Percentiles rank a stretch among this genome's conserved stretches.
phyloP scores from a whole-genome alignment of 495 filamentous ascomycete species.

The Aspergillus coremiiformis region DNA sequence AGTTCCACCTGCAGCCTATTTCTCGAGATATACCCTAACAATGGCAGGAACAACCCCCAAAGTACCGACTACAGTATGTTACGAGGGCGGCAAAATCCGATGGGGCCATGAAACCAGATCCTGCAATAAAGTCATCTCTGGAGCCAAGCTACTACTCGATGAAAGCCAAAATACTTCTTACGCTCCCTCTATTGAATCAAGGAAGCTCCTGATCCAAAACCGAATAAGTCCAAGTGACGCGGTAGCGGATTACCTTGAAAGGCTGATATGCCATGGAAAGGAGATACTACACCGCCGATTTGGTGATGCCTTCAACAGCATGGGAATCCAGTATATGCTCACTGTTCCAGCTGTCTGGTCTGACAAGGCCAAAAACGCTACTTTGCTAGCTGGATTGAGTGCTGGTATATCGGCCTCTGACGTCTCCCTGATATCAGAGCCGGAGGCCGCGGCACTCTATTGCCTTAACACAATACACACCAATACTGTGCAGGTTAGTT shows the following conservation, averaged over 20 bases:
- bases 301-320: conserved; percentile 8
- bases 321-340: conserved; percentile 32
- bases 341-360: conserved; percentile 53
- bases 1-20: background rate
- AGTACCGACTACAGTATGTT: conserved; percentile 42
- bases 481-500: conserved; percentile 16
- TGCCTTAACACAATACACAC: conserved; percentile 32
- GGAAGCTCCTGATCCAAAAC: conserved; percentile 11
- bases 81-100: conserved; percentile 20
- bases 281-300: conserved; percentile 24
- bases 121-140: conserved; percentile 18
- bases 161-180: conserved; percentile 14
- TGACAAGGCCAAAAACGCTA: conserved; percentile 43
- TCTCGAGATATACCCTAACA: background rate
- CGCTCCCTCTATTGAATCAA: conserved; percentile 11
- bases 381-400: conserved; percentile 33
- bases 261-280: conserved; percentile 31
- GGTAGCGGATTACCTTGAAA: conserved; percentile 31
- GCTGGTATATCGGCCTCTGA: conserved; percentile 39
- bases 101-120: conserved; percentile 39
- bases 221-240: conserved; percentile 28
- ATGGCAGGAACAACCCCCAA: conserved; percentile 33
- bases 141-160: conserved; percentile 36
- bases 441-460: conserved; percentile 53
- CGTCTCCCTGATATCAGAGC: conserved; percentile 51